Evolutionary conservation across 352 stramenopile genomes (phyloP).

Genomic region (Globisporangium parvum): DNA sequence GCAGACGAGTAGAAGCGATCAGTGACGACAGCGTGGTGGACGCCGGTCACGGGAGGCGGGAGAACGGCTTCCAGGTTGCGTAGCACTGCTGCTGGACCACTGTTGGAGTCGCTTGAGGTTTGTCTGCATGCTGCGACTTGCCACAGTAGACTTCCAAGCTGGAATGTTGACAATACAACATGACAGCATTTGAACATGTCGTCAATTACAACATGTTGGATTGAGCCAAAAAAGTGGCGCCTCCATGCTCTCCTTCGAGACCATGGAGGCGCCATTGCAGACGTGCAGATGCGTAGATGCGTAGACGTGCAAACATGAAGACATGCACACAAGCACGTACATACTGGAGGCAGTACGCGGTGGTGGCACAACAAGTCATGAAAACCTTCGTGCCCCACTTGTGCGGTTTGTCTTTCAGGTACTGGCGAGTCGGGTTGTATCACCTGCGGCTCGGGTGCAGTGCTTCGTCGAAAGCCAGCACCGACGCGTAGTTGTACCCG

Average conservation of each 20-base stretch:
- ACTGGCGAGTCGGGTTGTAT: slow-evolving; percentile 9
- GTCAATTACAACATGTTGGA: neutral
- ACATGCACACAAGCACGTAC: neutral
- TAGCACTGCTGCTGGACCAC: neutral
- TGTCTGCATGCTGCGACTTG: neutral
- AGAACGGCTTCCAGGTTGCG: neutral
- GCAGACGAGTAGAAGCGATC: slow-evolving; percentile 4
- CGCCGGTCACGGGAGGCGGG: neutral
- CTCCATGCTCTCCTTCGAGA: too few species aligned
- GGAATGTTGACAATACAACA: neutral
- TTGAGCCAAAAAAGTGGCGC: neutral
- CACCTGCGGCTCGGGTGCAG: neutral
- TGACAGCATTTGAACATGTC: neutral
- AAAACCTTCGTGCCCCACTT: slow-evolving; percentile 14
- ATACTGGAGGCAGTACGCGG: slow-evolving; percentile 5
- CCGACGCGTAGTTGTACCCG: neutral
- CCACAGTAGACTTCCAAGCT: neutral
- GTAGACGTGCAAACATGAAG: neutral
- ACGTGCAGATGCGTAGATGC: too few species aligned
- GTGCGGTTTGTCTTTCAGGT: slow-evolving; percentile 14
- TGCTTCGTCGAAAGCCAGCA: slow-evolving; percentile 2
- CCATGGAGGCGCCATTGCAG: too few species aligned
- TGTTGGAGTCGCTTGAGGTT: neutral
- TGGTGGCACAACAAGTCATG: slow-evolving; percentile 8
- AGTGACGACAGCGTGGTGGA: slow-evolving; percentile 5